These are phyloP conservation scores for Petunia hybrid DNA, from an alignment of 305 asterid species.

Conservation along the genomic window DNA sequence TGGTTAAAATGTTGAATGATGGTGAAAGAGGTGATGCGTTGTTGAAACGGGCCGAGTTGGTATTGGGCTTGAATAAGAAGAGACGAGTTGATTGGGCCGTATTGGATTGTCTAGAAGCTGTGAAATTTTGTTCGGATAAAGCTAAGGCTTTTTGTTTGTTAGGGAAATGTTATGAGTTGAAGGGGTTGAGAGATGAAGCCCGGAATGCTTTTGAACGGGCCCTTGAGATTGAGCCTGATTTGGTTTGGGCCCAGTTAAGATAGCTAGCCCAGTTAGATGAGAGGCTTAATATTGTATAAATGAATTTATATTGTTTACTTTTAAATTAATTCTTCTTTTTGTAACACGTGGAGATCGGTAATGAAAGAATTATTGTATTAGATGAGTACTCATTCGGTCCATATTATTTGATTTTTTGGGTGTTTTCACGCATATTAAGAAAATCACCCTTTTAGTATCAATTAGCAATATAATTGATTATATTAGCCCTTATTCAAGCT, in stretches of 20 bases:
- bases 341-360: too few species aligned
- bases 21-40: slow-evolving; percentile 77
- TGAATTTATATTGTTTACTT: not conserved
- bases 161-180: slow-evolving; percentile 69
- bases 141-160: slow-evolving; percentile 65
- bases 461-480: too few species aligned
- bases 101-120: slow-evolving; percentile 67
- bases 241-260: slow-evolving; percentile 54
- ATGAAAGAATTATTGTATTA: too few species aligned
- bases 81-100: slow-evolving; percentile 76
- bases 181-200: slow-evolving; percentile 59
- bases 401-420: too few species aligned
- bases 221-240: slow-evolving; percentile 49
- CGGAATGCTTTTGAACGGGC: slow-evolving; percentile 56
- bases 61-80: slow-evolving; percentile 60
- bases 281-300: not conserved
- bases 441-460: too few species aligned
- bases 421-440: too few species aligned
- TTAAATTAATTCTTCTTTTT: not conserved
- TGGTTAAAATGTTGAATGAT: slow-evolving; percentile 62
- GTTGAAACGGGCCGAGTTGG: slow-evolving; percentile 77
- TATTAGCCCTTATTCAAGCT: too few species aligned
- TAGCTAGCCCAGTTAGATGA: not conserved
- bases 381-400: too few species aligned
- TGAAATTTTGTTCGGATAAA: slow-evolving; percentile 54